Evolutionary conservation across 306 rosid species (phyloP), one percentile per base, ranked within the genome.

Genomic region (Dalbergia cochinchinensis): DNA sequence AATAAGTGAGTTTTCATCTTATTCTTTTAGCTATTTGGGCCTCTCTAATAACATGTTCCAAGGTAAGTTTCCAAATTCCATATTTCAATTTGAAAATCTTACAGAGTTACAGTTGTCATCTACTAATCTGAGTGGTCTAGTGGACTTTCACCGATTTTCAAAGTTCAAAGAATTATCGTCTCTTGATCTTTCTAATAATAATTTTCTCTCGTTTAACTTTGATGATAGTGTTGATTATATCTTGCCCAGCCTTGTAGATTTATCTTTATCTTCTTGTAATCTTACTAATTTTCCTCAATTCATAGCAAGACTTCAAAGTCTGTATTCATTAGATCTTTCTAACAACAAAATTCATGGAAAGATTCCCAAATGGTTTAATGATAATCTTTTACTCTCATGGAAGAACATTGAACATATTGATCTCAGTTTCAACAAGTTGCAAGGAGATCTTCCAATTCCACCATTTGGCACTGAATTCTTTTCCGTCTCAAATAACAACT

Each of bases 311-410:
- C 9, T 33, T 0, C 44, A 55, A 20, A 58, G 59, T 16, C 3
- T 85, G 8, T 0, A 0, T 4, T 0, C 0, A 0, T 59, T 85
- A 44, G 71, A 83, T 51, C 87, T 84, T 55, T 83, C 89, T 3
- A 26, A 26, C 0, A 26, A 26, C 31, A 26, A 26, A 1, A 26
- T 26, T 26, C 2, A 26, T 26, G 31, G 82, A 6, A 37, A 3
- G 4, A 20, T 86, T 77, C 81, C 85, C 4, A 18, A 77, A 14
- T 83, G 83, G 85, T 8, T 73, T n/a, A 31, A 15, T 6, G 31
- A 50, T 4, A 39, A 53, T 1, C 55, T 79, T 31, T 42, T 62
- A 11, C 42, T 59, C 41, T 35, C 74, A n/a, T 18, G 60, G 83
- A 14, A 15, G 12, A 57, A 41, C 2, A 3, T 77, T 12, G 0